These are phyloP conservation scores for Ramularia endophylla DNA, from an alignment of 2,329 filamentous ascomycete genomes.

Conservation along the genomic window DNA sequence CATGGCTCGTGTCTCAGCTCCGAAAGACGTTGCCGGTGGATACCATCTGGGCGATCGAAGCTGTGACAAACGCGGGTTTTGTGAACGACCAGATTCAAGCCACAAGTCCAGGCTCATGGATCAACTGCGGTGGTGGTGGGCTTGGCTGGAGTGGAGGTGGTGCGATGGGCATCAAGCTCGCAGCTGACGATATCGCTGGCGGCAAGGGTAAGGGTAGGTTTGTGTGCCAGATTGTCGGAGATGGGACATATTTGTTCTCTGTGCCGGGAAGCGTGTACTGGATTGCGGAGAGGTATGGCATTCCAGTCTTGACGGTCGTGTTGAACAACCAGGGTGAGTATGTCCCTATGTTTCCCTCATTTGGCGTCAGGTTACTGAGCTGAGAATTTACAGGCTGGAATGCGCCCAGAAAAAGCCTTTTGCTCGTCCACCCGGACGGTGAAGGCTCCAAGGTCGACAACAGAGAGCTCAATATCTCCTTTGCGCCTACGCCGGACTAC, in stretches of 20 bases:
- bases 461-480: constrained; percentile 60
- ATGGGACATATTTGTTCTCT: constrained; percentile 62
- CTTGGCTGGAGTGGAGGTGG: constrained; percentile 75
- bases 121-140: constrained; percentile 76
- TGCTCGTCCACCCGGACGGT: constrained; percentile 61
- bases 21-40: constrained; percentile 54
- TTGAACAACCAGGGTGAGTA: constrained; percentile 57
- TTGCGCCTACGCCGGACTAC: constrained; percentile 61
- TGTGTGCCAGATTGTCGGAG: constrained; percentile 60
- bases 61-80: constrained; percentile 64
- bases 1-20: constrained; percentile 51
- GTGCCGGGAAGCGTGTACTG: constrained; percentile 63
- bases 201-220: constrained; percentile 51
- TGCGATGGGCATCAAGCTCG: constrained; percentile 70
- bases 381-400: constrained; percentile 51
- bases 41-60: constrained; percentile 71
- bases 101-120: constrained; percentile 64
- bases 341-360: not conserved
- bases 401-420: constrained; percentile 54
- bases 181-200: constrained; percentile 48
- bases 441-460: constrained; percentile 56
- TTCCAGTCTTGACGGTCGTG: constrained; percentile 61
- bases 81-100: constrained; percentile 67
- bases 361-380: too few relatives aligned
- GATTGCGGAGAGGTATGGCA: constrained; percentile 60